Evolutionary conservation across 208 protist species (phyloP).

Genomic region (Leishmania turanica): DNA sequence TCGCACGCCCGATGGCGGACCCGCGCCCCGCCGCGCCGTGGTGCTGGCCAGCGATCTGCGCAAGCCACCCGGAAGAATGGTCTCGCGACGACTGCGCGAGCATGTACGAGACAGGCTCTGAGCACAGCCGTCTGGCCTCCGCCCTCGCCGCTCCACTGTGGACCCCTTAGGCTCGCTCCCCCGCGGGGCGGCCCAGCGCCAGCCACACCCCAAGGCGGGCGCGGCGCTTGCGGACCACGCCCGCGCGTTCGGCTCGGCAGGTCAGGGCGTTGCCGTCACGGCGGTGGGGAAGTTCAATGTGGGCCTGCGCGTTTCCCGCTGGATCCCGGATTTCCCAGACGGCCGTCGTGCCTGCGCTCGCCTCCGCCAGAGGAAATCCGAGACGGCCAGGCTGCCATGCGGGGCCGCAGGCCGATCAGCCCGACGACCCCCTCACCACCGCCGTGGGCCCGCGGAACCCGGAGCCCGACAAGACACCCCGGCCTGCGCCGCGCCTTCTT

Average conservation of each 20-base stretch:
- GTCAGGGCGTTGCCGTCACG: neutral
- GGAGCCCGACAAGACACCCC: neutral
- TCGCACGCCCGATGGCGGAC: too few species aligned
- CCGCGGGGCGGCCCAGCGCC: neutral
- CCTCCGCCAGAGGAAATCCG: neutral
- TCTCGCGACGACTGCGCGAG: neutral
- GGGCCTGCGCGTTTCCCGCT: neutral
- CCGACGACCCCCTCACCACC: neutral
- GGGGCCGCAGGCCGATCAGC: neutral
- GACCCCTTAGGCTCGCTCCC: neutral
- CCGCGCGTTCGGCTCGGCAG: neutral
- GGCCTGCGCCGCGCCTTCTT: neutral
- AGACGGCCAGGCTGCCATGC: neutral
- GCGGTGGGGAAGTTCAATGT: neutral
- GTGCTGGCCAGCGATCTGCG: neutral
- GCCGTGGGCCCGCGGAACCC: neutral
- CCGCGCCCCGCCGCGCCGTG: neutral
- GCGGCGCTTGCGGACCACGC: neutral
- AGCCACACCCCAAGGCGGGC: neutral
- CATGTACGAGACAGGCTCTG: neutral
- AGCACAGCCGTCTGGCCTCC: neutral
- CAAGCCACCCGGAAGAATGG: neutral
- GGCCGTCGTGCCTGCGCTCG: neutral
- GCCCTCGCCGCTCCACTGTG: neutral
- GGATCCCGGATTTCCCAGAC: neutral